Evolutionary conservation across 1,139 yeast genomes (phyloP), one percentile per base, ranked within the genome.

Genomic region (Protomyces arabidopsidicola): DNA sequence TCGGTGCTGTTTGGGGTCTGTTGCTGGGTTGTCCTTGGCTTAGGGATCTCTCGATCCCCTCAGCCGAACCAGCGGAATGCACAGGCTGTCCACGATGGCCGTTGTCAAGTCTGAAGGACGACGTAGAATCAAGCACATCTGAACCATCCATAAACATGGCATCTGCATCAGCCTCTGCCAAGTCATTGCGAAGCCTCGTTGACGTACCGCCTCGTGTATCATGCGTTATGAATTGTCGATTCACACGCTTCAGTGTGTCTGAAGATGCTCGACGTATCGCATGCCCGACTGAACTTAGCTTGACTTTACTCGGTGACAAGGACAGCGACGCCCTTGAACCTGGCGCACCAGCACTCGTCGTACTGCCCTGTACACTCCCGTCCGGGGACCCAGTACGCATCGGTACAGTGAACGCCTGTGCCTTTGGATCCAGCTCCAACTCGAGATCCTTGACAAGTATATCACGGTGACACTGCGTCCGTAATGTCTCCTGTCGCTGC

Each of bases 401-500:
- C 14, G 62, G 56, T 9, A 42, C 42, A 2, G 62, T 58, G 20
- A 52, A 58, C 31, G 35, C 62, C 3, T 55, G 53, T 14, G 50
- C 45, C 9, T 63, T 34, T 67, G 56, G 56, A 51, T 52, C 72
- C 16, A 56, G 58, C 50, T 73, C 75, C 10, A 71, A 66, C 34
- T 70, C 70, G 48, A 71, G 68, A 60, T 76, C 78, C 64, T 72
- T 71, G 35, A 71, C 71, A 64, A 83, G 72, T 27, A 82, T 72
- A 51, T 74, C 74, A 31, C 74, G 69, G 71, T 81, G 81, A 45
- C 78, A 76, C 34, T 73, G 71, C 50, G 78, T 75, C 62, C 82
- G 76, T 63, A 79, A 77, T 24, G 79, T 72, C 65, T 84, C 86
- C 67, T 79, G 79, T 77, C 83, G 79, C 52, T 81, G 73, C 83